Evolutionary conservation across 306 rosid genomes (phyloP), one percentile per base, ranked within the genome.

Genomic region (Inga leiocalycina): DNA sequence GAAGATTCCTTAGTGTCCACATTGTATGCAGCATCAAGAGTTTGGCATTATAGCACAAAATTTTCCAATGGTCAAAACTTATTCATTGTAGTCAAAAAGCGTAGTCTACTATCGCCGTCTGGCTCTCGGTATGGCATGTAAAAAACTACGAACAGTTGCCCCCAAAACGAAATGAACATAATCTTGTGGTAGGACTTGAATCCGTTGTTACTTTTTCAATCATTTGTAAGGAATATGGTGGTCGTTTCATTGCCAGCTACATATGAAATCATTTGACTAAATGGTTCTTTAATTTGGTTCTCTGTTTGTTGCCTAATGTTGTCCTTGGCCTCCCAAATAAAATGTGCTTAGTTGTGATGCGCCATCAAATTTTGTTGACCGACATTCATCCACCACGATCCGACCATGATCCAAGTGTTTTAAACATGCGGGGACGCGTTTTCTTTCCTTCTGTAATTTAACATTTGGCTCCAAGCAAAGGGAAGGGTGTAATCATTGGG

Each of bases 1-100:
- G 80, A 75, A 80, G 80, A 86, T 82, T 71, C 78, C 81, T 30
- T 30, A 57, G 73, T 86, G 43, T 83, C 69, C 52, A 44, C 22
- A 15, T 48, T 61, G 34, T 61, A 82, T 35, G 85, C 79, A 73
- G 64, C 11, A 15, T 80, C 66, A 66, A 64, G 79, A 45, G 78
- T 12, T 8, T 71, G 68, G 45, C 30, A 12, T 62, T 73, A 44
- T 51, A 14, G 73, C 64, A 32, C 68, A n/a, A 72, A 17, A 9
- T 39, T 37, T 37, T 69, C 68, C 52, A 24, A 19, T 45, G 13
- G 10, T 45, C 41, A 22, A 77, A 67, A 48, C 67, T 35, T 48
- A 3, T 67, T n/a, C 27, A 16, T 14, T 24, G 14, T 14, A 4
- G 51, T 80, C 22, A 72, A 16, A 72, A 16, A 14, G 37, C 34